Percentiles rank a stretch among this genome's conserved stretches.
Evolutionary conservation across 169 alveolate species (phyloP).

Genomic region (Plasmodium berghei): DNA sequence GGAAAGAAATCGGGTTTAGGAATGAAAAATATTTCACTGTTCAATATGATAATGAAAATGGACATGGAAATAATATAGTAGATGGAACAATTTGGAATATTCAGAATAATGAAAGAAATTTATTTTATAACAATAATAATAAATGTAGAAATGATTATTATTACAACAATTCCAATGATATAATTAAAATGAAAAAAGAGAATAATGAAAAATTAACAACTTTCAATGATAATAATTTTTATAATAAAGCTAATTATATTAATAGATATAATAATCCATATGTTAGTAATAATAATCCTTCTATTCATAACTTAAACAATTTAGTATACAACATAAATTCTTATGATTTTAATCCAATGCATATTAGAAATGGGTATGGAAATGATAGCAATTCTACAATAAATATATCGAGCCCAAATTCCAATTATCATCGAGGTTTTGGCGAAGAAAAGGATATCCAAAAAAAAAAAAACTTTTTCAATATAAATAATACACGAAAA

Average conservation of each 20-base stretch:
- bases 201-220: not conserved
- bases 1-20: not conserved
- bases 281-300: not conserved
- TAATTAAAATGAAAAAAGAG: not conserved
- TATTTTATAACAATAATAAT: not conserved
- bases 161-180: not conserved
- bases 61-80: not conserved
- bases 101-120: too few relatives aligned
- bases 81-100: not conserved
- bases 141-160: not conserved
- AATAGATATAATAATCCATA: not conserved
- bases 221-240: conserved; percentile 5
- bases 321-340: conserved; percentile 20
- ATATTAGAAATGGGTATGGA: not conserved
- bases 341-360: conserved; percentile 19
- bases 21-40: not conserved
- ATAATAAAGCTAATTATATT: conserved; percentile 3
- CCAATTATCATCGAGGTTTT: not conserved
- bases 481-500: not conserved
- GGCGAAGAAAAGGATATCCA: conserved; percentile 2
- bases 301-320: conserved; percentile 19
- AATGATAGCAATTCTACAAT: not conserved
- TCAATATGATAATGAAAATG: not conserved
- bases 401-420: conserved; percentile 1
- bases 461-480: not conserved